Conservation (phyloP, 2,329 filamentous ascomycete genomes). For the Fusarium papillatum region DNA sequence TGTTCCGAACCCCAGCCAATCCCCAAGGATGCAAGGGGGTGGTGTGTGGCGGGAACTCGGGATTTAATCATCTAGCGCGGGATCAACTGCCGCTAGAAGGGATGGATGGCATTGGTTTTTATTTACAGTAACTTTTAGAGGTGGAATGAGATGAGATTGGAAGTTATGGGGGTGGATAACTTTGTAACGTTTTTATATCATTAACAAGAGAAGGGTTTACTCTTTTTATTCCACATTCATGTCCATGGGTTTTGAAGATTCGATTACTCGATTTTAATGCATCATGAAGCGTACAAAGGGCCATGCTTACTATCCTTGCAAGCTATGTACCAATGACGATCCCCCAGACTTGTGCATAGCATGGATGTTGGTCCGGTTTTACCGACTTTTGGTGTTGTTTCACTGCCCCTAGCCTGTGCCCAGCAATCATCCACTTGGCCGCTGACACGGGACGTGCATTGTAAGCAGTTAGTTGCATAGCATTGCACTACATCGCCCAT, state of each 20-base stretch:
- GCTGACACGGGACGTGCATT: neutral
- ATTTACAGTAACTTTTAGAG: neutral
- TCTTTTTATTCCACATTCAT: neutral
- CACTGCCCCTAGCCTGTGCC: neutral
- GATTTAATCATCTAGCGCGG: conserved; percentile 11
- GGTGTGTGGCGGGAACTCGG: conserved; percentile 8
- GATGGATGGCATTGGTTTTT: neutral
- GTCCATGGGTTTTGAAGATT: neutral
- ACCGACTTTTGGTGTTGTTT: neutral
- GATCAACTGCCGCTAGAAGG: conserved; percentile 3
- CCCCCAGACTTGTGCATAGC: neutral
- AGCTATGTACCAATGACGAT: neutral
- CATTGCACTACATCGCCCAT: neutral
- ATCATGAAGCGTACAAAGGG: neutral
- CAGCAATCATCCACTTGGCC: neutral
- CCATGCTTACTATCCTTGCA: neutral
- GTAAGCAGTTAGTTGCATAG: neutral
- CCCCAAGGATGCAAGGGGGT: neutral
- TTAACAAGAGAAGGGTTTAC: neutral
- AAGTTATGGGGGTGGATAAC: neutral
- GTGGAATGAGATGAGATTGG: neutral
- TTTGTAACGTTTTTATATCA: neutral
- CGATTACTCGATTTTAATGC: neutral
- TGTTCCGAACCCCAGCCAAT: neutral
- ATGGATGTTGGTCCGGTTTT: neutral